Evolutionary conservation across 2,329 filamentous ascomycete species (phyloP).

Genomic region (Mollisia scopiformis): DNA sequence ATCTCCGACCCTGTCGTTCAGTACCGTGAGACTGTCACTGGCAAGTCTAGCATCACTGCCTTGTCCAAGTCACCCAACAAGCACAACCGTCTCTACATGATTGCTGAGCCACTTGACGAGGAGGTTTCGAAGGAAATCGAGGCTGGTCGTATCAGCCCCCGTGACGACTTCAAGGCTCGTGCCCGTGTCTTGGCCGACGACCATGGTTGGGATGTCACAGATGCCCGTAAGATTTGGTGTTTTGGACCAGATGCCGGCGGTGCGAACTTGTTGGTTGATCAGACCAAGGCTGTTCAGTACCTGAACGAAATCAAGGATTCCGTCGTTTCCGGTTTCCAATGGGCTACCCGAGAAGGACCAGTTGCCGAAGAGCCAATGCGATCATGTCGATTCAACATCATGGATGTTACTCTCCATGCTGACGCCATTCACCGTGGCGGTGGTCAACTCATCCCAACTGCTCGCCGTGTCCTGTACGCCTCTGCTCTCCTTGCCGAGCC

Average conservation of each 20-base stretch:
- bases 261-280: slow-evolving; percentile 97
- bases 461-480: slow-evolving; percentile 97
- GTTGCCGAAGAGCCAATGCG: slow-evolving; percentile 98
- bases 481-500: slow-evolving; percentile 89
- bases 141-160: slow-evolving; percentile 85
- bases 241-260: slow-evolving; percentile 98
- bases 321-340: slow-evolving; percentile 99
- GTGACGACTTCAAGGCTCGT: slow-evolving; percentile 99
- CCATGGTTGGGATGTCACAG: slow-evolving; percentile 98
- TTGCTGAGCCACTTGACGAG: slow-evolving; percentile 87
- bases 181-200: slow-evolving; percentile 96
- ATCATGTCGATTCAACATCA: slow-evolving; percentile 95
- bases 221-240: slow-evolving; percentile 99
- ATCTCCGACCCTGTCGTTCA: slow-evolving; percentile 98
- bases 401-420: slow-evolving; percentile 99
- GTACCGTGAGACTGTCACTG: slow-evolving; percentile 94
- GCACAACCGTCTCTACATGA: slow-evolving; percentile 99
- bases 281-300: slow-evolving; percentile 99
- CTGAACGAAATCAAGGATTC: slow-evolving; percentile 99
- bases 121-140: slow-evolving; percentile 92
- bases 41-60: slow-evolving; percentile 88
- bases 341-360: slow-evolving; percentile 97
- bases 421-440: slow-evolving; percentile 99
- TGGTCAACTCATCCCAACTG: slow-evolving; percentile 97
- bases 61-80: slow-evolving; percentile 99